Evolutionary conservation across 2,329 filamentous ascomycete genomes (phyloP).

Genomic region (Cryphonectria carpinicola): DNA sequence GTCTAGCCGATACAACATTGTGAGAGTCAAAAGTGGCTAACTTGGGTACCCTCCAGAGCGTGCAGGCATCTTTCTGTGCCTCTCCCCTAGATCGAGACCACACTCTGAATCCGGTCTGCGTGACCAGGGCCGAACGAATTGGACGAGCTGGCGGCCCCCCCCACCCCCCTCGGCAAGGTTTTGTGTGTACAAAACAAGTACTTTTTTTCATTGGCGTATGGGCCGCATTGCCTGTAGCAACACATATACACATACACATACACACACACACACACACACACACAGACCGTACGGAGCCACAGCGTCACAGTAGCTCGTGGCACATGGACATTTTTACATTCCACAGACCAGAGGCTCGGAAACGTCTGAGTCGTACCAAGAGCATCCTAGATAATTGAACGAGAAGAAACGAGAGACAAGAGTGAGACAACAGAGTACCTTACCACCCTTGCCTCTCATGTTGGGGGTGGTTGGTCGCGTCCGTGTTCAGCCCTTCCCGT

Average conservation of each 20-base stretch:
- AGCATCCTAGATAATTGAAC: not conserved
- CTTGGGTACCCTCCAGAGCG: not conserved
- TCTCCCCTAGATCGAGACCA: not conserved
- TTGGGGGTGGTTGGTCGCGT: not conserved
- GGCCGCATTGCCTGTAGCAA: constrained; percentile 9
- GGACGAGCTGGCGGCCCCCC: not conserved
- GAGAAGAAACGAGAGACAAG: not conserved
- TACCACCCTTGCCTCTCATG: not conserved
- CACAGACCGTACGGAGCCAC: not conserved
- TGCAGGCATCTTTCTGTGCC: not conserved
- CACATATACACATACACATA: not conserved
- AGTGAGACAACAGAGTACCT: not conserved
- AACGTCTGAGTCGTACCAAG: not conserved
- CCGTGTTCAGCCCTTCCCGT: constrained; percentile 7
- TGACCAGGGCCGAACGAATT: not conserved
- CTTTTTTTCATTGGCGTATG: not conserved
- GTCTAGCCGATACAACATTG: constrained; percentile 1
- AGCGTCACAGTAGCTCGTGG: not conserved
- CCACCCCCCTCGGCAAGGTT: too few relatives aligned
- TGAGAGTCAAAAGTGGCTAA: not conserved
- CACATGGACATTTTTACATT: not conserved
- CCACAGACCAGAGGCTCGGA: constrained; percentile 1
- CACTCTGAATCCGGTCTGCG: not conserved
- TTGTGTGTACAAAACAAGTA: not conserved
- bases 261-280: too few relatives aligned